Base-by-base conservation (phyloP, 2,329 filamentous ascomycete genomes). In the Alternaria incomplexa region DNA sequence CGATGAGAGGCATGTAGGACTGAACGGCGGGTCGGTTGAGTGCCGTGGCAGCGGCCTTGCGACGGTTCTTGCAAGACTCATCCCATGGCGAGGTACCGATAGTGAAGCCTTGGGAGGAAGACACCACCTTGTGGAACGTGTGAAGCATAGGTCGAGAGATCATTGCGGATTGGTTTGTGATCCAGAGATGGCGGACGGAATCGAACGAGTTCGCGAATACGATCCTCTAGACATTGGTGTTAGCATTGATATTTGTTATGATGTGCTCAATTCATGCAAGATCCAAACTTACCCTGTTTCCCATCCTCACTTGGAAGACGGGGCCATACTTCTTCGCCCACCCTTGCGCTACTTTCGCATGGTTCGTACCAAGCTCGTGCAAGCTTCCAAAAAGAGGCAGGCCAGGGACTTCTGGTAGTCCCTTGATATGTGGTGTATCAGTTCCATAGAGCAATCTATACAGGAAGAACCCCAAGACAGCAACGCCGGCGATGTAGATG, bases 41-140 rank as follows among this genome's bases (percentile, higher is more conserved):
- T 0, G 92, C 91, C 0, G 91, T 93, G 5, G 90, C 91, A 1
- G 91, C 92, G 0, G 91, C 91, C 81, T 93, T 94, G 65, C 92
- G 87, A 10, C 91, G 86, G 23, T 85, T 83, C 78, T 94, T 95
- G 81, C 91, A 93, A 3, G 89, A 92, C 54, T 93, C 91, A 65
- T 94, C 91, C 90, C 92, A 96, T 0, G 92, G 92, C 0, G 91
- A 93, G 0, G 92, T 93, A 1, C 92, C 92, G 64, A 96, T 93
- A 0, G 92, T 95, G 79, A 93, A 91, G 6, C 91, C 91, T 69
- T 93, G 90, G 0, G 90, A 92, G 32, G 85, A 88, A 2, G 91
- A 93, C 4, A 93, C 90, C 5, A 94, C 90, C 6, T 86, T 91
- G 79, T 94, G 92, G 78, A 94, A 95, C 1, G 92, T 95, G 78